Evolutionary conservation across 2,329 filamentous ascomycete species (phyloP), one percentile per base, ranked within the genome.

Genomic region (Fusarium coffeatum): DNA sequence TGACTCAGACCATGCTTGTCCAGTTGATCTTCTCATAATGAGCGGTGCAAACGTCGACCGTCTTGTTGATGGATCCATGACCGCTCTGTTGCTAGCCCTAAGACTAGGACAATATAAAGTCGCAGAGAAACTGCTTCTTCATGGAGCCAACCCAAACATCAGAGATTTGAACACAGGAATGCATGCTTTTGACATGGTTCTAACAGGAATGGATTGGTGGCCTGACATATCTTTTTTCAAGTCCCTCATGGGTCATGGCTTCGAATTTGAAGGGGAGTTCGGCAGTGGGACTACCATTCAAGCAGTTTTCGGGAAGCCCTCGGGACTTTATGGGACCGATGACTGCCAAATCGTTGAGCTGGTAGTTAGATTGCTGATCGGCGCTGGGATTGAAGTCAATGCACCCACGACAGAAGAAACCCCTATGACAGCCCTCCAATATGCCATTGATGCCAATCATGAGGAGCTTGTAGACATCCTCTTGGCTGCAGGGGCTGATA

Each of bases 331-430:
- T 25, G 7, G 25, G 25, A 8, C 8, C 25, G 25, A 25, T 25
- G 7, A 25, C 8, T 25, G 25, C 2, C 25, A 8, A 25, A 8
- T 25, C 25, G 25, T 25, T 25, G 25, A 25, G 25, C 2, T 25
- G 25, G 25, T 25, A 25, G 25, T 25, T 25, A 25, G 5, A 23
- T 25, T 45, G 7, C 16, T 55, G 8, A 13, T 55, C 3, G 9
- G 15, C 5, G 15, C 13, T 9, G 28, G 51, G 7, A 41, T 41
- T 0, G 22, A 13, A 13, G 51, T 55, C 6, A 45, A 54, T 8
- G 5, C 6, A 16, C 2, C 18, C 8, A 1, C 40, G 2, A 55
- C 41, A 7, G 16, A 25, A 7, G 1, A 20, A 8, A 3, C 1
- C 15, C 41, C 51, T 1, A 3, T 55, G 41, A 46, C 51, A 34